These are phyloP conservation scores for Paecilomyces formosus DNA, from an alignment of 2,329 filamentous ascomycete genomes.

Conservation along the genomic window DNA sequence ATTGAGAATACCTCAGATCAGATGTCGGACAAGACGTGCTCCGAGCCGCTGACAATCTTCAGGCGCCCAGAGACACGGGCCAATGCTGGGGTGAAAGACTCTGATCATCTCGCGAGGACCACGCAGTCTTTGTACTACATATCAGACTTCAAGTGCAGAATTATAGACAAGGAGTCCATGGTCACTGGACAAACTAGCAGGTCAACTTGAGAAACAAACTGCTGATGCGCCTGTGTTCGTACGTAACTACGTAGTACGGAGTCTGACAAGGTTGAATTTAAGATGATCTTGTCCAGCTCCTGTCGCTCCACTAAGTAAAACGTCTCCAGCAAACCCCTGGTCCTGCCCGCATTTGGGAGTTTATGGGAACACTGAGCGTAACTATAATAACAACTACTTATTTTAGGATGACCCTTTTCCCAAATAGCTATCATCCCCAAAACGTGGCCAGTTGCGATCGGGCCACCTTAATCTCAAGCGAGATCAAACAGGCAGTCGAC, in stretches of 20 bases:
- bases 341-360: not conserved
- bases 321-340: not conserved
- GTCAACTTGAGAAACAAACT: not conserved
- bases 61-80: not conserved
- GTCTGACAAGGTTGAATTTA: not conserved
- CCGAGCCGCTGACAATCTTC: not conserved
- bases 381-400: not conserved
- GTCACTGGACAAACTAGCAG: not conserved
- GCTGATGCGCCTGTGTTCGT: not conserved
- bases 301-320: not conserved
- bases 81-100: not conserved
- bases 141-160: not conserved
- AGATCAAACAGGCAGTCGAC: not conserved
- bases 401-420: not conserved
- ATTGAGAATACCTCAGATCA: not conserved
- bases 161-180: not conserved
- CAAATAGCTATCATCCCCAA: not conserved
- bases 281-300: not conserved
- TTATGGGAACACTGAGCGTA: not conserved
- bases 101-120: not conserved
- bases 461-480: not conserved
- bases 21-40: too few species aligned
- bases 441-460: not conserved
- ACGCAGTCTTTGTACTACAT: not conserved
- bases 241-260: too few species aligned